A percentile compares a stretch with the other conserved stretches of the same genome.
phyloP scores from a whole-genome alignment of 345 rosid genomes.

The Linum tenue region DNA sequence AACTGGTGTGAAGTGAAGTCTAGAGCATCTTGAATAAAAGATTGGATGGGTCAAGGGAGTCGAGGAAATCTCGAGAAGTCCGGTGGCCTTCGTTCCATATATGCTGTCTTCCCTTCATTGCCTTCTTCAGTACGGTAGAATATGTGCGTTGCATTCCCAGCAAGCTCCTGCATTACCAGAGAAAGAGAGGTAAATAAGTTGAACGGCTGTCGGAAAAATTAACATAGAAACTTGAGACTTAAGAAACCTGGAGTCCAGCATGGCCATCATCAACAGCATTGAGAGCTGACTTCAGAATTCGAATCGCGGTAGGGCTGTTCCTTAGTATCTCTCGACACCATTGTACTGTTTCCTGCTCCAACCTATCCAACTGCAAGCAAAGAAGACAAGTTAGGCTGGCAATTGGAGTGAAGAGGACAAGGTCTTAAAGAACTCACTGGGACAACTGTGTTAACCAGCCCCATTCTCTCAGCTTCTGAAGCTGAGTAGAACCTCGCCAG shows the following conservation, averaged over 20 bases:
- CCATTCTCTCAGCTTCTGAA: conserved; percentile 89
- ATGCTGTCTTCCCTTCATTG: conserved; percentile 72
- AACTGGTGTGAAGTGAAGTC: not conserved
- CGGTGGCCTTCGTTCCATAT: conserved; percentile 58
- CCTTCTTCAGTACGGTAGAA: conserved; percentile 86
- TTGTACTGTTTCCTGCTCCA: conserved; percentile 78
- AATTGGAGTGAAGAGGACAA: not conserved
- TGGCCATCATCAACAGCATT: conserved; percentile 94
- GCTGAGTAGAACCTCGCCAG: conserved; percentile 80
- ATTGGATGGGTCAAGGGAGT: conserved; percentile 34
- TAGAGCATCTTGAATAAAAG: too few species aligned
- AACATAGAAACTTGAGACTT: not conserved
- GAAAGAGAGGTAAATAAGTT: not conserved
- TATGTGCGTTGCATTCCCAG: conserved; percentile 75
- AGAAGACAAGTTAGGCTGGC: not conserved
- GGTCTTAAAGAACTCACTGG: conserved; percentile 41
- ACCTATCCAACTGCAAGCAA: conserved; percentile 45
- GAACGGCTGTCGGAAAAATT: not conserved
- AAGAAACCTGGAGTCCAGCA: conserved; percentile 74
- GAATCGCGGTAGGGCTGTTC: conserved; percentile 87
- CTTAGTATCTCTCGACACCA: conserved; percentile 88
- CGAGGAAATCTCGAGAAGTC: conserved; percentile 72
- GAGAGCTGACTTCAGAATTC: conserved; percentile 82
- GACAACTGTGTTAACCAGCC: conserved; percentile 79
- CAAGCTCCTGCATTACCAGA: conserved; percentile 44